phyloP scores from a whole-genome alignment of 192 early-diverging fungal species.

The Coemansia furcata region DNA sequence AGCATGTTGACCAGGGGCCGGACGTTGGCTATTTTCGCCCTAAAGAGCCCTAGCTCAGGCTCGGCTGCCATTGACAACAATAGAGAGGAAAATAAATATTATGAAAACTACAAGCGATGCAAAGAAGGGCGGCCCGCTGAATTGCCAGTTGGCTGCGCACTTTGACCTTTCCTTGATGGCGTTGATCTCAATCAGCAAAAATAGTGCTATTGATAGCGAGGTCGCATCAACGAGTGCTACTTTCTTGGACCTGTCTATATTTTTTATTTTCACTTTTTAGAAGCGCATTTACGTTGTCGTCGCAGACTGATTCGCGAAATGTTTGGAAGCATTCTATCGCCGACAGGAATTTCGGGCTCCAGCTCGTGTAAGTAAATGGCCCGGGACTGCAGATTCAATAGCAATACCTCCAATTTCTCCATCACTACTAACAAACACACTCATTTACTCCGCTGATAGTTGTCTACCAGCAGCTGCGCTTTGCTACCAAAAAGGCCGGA shows the following conservation, averaged over 20 bases:
- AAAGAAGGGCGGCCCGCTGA: background rate
- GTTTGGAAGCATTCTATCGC: background rate
- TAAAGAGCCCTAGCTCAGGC: conserved; percentile 17
- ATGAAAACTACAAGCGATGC: background rate
- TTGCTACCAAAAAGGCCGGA: conserved; percentile 73
- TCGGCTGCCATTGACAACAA: background rate
- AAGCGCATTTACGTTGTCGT: background rate
- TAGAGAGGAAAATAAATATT: background rate
- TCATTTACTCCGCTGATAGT: background rate
- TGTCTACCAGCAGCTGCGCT: conserved; percentile 60
- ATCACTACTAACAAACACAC: background rate
- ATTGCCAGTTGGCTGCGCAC: background rate
- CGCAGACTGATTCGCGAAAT: background rate
- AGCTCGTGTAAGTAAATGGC: background rate
- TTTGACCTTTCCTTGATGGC: background rate
- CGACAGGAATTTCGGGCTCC: background rate
- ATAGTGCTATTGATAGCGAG: background rate
- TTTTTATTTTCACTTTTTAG: background rate
- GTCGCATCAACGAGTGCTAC: no score
- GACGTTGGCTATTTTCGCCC: conserved; percentile 48
- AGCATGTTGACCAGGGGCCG: conserved; percentile 56
- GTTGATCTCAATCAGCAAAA: background rate
- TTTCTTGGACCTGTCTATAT: background rate
- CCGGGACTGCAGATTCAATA: background rate
- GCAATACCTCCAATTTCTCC: background rate